Evolutionary conservation across 1,139 yeast genomes (phyloP), one percentile per base, ranked within the genome.

Genomic region (Debaryomycetaceae sp.): DNA sequence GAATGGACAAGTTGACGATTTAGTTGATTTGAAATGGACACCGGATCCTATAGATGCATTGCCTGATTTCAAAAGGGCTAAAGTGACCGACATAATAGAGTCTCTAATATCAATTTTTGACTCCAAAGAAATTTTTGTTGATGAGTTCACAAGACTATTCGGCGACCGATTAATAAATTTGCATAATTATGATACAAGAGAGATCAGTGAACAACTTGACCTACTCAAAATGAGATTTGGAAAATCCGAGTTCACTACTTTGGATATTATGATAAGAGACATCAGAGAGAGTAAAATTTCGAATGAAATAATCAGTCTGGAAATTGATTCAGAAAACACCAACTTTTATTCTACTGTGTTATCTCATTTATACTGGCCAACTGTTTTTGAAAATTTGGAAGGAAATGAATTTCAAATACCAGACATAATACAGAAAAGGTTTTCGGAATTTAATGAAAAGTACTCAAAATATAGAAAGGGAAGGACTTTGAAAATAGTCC

Each of bases 1-100:
- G 26, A 40, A 39, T 19, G 34, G 36, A 5, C 39, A 48, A 2
- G 45, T 54, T 14, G 76, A 73, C 39, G 78, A 73, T 41, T 47
- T 58, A 33, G 60, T 61, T 29, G 81, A 75, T 45, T 58, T 83
- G 4, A 67, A 75, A 24, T 91, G 98, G 98, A 65, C 63, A 6
- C 98, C 98, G 0, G 96, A 88, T 52, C 97, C 97, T 0, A 75
- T 86, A n/a, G 96, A 87, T 62, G 95, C 96, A 0, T 75, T 94
- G 6, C 87, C 95, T 0, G 96, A 89, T 57, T 87, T 88, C 59
- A 75, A 78, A 40, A 79, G 79, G 47, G 78, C 77, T n/a, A 72
- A 73, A 38, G 78, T 76, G 6, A 72, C 75, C 39, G 95, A 87
- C 55, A 75, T 83, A 4, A 79, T 88, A 17, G 89, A 82, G 48